A percentile compares a stretch with the other conserved stretches of the same genome.
Conservation (phyloP, 2,329 filamentous ascomycete genomes). For the Aspergillus versicolor region DNA sequence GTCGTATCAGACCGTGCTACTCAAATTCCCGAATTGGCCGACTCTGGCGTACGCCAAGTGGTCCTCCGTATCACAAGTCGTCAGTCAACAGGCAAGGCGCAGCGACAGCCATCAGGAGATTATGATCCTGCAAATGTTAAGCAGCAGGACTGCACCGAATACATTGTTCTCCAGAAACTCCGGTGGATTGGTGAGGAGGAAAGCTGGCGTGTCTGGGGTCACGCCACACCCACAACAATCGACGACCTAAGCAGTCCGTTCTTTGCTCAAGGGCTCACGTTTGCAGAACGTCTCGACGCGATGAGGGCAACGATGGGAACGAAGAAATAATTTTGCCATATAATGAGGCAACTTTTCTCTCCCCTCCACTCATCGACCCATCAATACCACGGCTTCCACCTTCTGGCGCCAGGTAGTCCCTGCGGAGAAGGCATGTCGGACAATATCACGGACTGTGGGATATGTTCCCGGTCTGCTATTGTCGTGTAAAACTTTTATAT, state of each 20-base stretch:
- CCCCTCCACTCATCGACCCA: not conserved
- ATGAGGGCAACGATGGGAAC: slow-evolving; percentile 26
- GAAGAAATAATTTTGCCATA: slow-evolving; percentile 14
- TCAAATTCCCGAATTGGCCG: slow-evolving; percentile 38
- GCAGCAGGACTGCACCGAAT: slow-evolving; percentile 48
- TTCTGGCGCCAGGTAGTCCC: not conserved
- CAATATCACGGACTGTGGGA: not conserved
- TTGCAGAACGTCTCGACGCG: slow-evolving; percentile 35
- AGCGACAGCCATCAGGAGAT: not conserved
- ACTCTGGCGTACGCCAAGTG: slow-evolving; percentile 42
- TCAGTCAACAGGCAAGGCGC: slow-evolving; percentile 34
- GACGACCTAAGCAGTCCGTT: slow-evolving; percentile 37
- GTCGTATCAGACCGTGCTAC: slow-evolving; percentile 44
- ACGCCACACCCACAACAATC: slow-evolving; percentile 43
- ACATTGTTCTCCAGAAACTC: slow-evolving; percentile 52
- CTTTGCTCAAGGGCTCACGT: slow-evolving; percentile 35
- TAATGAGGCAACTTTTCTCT: not conserved
- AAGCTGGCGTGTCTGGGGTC: slow-evolving; percentile 54
- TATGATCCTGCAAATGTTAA: slow-evolving; percentile 22
- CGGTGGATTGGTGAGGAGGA: slow-evolving; percentile 41
- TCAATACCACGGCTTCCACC: not conserved
- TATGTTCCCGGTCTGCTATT: not conserved
- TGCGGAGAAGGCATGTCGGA: not conserved
- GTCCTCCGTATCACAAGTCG: slow-evolving; percentile 39
- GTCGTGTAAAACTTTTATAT: not conserved